These are phyloP conservation scores for Lithospermum erythrorhizon DNA, from an alignment of 257 asterid species.

Conservation along the genomic window DNA sequence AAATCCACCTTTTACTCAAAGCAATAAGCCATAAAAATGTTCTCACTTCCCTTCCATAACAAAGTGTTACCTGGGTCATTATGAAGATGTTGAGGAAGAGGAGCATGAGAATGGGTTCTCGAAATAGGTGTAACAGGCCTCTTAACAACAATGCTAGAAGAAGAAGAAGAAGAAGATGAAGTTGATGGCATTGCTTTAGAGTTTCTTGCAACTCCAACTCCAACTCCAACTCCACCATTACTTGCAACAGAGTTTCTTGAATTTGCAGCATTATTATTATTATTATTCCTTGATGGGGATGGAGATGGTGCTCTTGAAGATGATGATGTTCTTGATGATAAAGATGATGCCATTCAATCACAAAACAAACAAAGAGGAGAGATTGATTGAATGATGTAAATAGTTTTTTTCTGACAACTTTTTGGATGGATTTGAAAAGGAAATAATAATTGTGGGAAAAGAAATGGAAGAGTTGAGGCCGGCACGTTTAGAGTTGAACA, in stretches of 20 bases:
- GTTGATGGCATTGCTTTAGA: neutral
- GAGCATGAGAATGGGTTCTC: slow-evolving; percentile 39
- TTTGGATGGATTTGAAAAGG: neutral
- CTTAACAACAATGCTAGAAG: slow-evolving; percentile 28
- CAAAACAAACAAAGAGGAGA: no score
- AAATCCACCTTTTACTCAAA: neutral
- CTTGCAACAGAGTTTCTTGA: slow-evolving; percentile 19
- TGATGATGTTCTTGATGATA: neutral
- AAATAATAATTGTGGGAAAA: neutral
- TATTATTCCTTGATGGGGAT: no score
- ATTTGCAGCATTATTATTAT: slow-evolving; percentile 23
- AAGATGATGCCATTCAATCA: neutral
- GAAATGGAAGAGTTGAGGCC: slow-evolving; percentile 32
- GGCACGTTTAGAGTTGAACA: slow-evolving; percentile 38
- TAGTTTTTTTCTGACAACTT: neutral
- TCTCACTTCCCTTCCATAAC: neutral
- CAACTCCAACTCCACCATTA: no score
- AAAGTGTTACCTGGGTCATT: slow-evolving; percentile 40
- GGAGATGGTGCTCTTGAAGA: slow-evolving; percentile 1
- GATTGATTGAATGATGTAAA: no score
- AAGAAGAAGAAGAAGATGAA: slow-evolving; percentile 10
- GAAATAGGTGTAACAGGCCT: slow-evolving; percentile 79
- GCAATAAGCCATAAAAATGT: neutral
- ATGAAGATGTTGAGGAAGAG: slow-evolving; percentile 26
- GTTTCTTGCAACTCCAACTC: no score